phyloP scores from a whole-genome alignment of 176 grass and related monocot genomes.

The Paspalum vaginatum region DNA sequence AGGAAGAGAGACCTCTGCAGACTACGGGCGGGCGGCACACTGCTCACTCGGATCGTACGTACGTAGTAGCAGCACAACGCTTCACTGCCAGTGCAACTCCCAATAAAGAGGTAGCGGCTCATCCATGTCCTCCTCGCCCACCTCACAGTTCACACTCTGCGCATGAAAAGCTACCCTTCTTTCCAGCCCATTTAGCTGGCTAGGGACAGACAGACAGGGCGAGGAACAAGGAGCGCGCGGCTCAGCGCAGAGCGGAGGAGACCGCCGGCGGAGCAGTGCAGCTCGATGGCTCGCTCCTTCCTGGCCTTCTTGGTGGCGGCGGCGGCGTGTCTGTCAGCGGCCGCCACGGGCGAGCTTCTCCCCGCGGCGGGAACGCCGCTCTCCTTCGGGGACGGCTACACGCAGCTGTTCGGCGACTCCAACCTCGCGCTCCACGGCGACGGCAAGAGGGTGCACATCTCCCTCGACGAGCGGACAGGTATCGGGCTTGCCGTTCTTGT shows the following conservation, averaged over 20 bases:
- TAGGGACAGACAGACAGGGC: constrained; percentile 9
- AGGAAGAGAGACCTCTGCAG: neutral
- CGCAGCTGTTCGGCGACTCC: constrained; percentile 87
- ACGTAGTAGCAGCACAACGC: neutral
- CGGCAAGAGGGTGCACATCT: constrained; percentile 71
- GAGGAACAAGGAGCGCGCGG: neutral
- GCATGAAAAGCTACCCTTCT: constrained; percentile 39
- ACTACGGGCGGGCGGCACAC: neutral
- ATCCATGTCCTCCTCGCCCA: constrained; percentile 11
- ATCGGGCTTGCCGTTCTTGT: neutral
- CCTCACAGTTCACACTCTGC: constrained; percentile 23
- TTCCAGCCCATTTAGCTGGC: constrained; percentile 29
- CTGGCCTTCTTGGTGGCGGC: constrained; percentile 22
- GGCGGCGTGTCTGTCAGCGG: constrained; percentile 23
- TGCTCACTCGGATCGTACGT: neutral
- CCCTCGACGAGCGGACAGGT: constrained; percentile 87
- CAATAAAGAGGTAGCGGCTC: constrained; percentile 35
- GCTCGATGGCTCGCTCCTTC: constrained; percentile 47
- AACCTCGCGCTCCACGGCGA: constrained; percentile 81
- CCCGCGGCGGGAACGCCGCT: constrained; percentile 44
- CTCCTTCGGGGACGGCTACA: constrained; percentile 79
- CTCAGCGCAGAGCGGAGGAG: neutral
- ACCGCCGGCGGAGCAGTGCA: neutral
- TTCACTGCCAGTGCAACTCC: constrained; percentile 27
- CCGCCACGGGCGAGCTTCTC: constrained; percentile 34